Base-by-base conservation (phyloP, 2,329 filamentous ascomycete species). In the Fusarium secorum region DNA sequence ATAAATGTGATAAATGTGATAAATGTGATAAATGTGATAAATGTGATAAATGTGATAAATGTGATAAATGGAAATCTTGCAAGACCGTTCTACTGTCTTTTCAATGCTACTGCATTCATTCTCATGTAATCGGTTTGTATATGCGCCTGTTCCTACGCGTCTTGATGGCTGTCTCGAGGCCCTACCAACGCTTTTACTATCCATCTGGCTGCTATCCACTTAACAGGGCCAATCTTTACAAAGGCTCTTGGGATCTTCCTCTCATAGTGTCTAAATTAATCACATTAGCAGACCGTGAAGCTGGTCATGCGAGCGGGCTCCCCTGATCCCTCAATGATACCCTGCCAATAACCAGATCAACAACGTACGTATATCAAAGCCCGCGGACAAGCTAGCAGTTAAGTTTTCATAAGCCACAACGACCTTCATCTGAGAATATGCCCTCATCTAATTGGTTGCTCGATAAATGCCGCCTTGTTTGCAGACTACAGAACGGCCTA, bases 371-470 rank as follows among this genome's bases (percentile, higher is more conserved):
- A 17, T 26, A 4, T 20, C 22, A n/a, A 1, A n/a, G 13, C 4
- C 32, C 9, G 17, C 8, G n/a, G 7, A 51, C 2, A 36, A 1
- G 18, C 9, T 51, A 36, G 6, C 18, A 15, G 8, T 11, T 15
- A 36, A n/a, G 4, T 14, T n/a, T 15, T n/a, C 13, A 13, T 1
- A 38, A 36, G 32, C 48, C 48, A 52, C 48, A 26, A 2, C 0
- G 1, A 4, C 13, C 9, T 26, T 6, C 10, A 5, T 5, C 18
- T 3, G 5, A 7, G 3, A 2, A 13, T 3, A 38, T 2, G 0
- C 1, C 6, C 4, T 4, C 5, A 15, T 28, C 10, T 6, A 7
- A 52, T 52, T 52, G 48, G 32, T n/a, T 5, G 7, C 10, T 28
- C 6, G 18, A 38, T 38, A 13, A 1, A 52, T 39, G 14, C 14